Evolutionary conservation across 164 flowering plant genomes (phyloP).

Genomic region (Macadamia tetraphylla): DNA sequence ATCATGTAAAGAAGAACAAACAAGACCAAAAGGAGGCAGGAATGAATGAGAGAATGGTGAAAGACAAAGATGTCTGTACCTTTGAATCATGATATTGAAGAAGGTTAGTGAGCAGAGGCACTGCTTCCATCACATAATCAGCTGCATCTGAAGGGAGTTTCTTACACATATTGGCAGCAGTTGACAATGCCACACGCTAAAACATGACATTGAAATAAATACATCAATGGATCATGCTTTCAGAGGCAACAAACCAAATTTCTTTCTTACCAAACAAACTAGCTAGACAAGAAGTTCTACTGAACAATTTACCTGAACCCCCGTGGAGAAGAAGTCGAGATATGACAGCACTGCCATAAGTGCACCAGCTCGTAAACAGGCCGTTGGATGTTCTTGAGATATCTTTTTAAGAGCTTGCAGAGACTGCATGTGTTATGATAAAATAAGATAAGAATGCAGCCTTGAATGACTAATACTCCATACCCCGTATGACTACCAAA

Average conservation of each 20-base stretch:
- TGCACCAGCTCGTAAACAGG: conserved; percentile 95
- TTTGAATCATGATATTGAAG: conserved; percentile 96
- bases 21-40: not conserved
- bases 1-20: not conserved
- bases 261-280: not conserved
- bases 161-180: conserved; percentile 99
- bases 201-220: conserved; percentile 2
- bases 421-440: conserved; percentile 43
- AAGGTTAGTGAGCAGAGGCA: conserved; percentile 87
- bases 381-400: conserved; percentile 99
- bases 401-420: conserved; percentile 98
- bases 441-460: not conserved
- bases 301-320: conserved; percentile 67
- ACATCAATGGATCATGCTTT: not conserved
- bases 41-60: not conserved
- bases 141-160: conserved; percentile 99
- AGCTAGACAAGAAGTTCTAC: not conserved
- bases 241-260: not conserved
- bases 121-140: conserved; percentile 99
- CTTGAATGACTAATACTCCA: not conserved
- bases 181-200: conserved; percentile 92
- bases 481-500: not conserved
- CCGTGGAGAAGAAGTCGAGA: conserved; percentile 98
- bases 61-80: conserved; percentile 29
- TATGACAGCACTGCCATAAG: conserved; percentile 98